Base-by-base conservation (phyloP, 371 early-diverging fungal genomes). In the Zopfochytrium polystomum region DNA sequence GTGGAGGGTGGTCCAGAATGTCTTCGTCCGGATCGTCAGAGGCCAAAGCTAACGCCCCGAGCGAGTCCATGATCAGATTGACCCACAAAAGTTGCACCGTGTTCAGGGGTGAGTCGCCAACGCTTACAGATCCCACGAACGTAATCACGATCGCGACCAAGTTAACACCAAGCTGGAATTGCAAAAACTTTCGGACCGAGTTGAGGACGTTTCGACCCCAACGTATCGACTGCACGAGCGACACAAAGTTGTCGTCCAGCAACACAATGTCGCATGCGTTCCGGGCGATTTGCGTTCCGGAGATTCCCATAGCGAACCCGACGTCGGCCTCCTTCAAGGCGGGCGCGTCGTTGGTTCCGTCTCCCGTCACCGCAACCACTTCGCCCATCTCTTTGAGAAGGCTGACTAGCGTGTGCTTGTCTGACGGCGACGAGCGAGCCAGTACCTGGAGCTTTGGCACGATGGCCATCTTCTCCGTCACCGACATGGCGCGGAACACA, bases 281-380 rank as follows among this genome's bases (percentile, higher is more conserved):
- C 74, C 95, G 93, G 48, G 96, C 95, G 1, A 96, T 92, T 72
- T 96, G 96, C 3, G 98, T 96, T 50, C 99, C 98, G 38, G 91
- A 79, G 66, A 96, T 91, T 53, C 99, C 98, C 99, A 97, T 96
- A 59, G 87, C 83, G 75, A 96, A 96, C 13, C 98, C 99, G 55
- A 98, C 92, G 74, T 98, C 94, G 30, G 97, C 97, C 69, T 86
- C 74, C 73, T 95, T 96, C 54, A 98, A 84, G 2, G 97, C 95
- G 2, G 96, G 98, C 5, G 92, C 95, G 73, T 98, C 99, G 79
- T 98, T 98, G 38, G 98, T 94, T 46, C 98, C 99, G 74, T 97
- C 97, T 51, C 98, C 97, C 7, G 96, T 96, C 72, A 96, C 93
- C 27, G 92, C 96, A 18, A 98, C 96, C 15, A 94, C 89, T 66